Percentiles rank a stretch among this genome's conserved stretches.
Conservation (phyloP, 306 rosid species). For the Quercus gilva region DNA sequence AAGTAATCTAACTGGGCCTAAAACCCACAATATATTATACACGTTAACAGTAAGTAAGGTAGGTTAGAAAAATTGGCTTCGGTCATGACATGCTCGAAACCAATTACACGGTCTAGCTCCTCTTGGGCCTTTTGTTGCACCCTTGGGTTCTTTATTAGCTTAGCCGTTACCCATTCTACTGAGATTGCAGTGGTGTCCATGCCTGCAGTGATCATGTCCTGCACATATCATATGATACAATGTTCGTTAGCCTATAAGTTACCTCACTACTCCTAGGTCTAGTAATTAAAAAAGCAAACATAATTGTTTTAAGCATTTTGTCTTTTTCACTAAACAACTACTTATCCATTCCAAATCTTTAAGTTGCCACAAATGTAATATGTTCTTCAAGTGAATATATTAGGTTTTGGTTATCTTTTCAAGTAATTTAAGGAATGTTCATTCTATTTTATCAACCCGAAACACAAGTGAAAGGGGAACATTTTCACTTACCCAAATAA, state of each 20-base stretch:
- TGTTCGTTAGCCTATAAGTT: background rate
- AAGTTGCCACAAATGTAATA: no score
- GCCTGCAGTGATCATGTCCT: conserved; percentile 96
- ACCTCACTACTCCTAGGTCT: no score
- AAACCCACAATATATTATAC: no score
- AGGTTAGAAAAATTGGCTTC: conserved; percentile 68
- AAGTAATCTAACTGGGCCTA: no score
- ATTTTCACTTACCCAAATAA: conserved; percentile 63
- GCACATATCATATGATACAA: background rate
- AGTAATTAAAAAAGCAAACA: no score
- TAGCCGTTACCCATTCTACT: conserved; percentile 91
- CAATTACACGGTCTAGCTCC: conserved; percentile 66
- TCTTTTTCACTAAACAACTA: no score
- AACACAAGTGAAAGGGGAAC: no score
- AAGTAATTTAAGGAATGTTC: no score
- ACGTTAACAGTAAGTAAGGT: conserved; percentile 36
- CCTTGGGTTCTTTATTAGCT: conserved; percentile 69
- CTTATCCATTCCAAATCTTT: no score
- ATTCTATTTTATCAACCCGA: no score
- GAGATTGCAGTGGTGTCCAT: conserved; percentile 77
- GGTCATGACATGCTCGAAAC: conserved; percentile 57
- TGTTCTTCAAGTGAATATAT: no score
- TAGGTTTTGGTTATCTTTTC: no score
- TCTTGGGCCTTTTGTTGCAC: conserved; percentile 82
- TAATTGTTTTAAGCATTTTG: background rate